phyloP scores from a whole-genome alignment of 2,329 filamentous ascomycete genomes.

The Penicillium verrucosum region DNA sequence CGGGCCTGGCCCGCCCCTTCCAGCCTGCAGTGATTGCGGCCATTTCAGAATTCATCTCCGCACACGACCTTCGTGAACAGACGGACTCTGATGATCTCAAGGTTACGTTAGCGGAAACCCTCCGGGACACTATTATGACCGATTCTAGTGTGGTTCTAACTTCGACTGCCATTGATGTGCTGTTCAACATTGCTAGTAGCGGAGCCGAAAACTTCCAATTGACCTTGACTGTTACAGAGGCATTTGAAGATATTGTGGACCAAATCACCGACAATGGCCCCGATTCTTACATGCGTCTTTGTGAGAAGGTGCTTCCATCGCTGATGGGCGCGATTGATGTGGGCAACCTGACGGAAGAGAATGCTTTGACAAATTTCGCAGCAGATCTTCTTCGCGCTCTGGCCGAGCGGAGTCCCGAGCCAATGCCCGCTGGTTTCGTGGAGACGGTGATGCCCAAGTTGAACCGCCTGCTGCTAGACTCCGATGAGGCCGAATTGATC shows the following conservation, averaged over 20 bases:
- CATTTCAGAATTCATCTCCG: conserved; percentile 69
- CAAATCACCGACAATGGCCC: conserved; percentile 62
- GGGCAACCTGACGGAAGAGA: conserved; percentile 76
- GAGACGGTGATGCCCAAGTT: conserved; percentile 83
- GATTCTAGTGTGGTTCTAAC: conserved; percentile 72
- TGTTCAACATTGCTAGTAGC: conserved; percentile 86
- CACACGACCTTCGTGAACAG: conserved; percentile 77
- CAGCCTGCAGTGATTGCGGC: conserved; percentile 62
- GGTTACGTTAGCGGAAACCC: conserved; percentile 81
- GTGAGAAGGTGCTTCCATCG: conserved; percentile 80
- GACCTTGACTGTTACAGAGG: conserved; percentile 80
- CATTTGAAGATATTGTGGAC: conserved; percentile 82
- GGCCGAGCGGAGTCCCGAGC: conserved; percentile 76
- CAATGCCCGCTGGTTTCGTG: conserved; percentile 82
- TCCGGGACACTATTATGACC: conserved; percentile 77
- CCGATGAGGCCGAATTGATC: conserved; percentile 81
- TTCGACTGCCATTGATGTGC: conserved; percentile 68
- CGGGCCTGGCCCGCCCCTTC: conserved; percentile 49
- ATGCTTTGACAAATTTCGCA: conserved; percentile 76
- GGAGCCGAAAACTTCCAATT: conserved; percentile 89
- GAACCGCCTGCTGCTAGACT: conserved; percentile 74
- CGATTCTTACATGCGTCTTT: conserved; percentile 72
- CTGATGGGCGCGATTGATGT: conserved; percentile 87
- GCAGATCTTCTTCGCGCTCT: conserved; percentile 79
- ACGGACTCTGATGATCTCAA: conserved; percentile 89